These are phyloP conservation scores for Ensete ventricosum DNA, from an alignment of 176 grass and related monocot genomes.

Conservation along the genomic window DNA sequence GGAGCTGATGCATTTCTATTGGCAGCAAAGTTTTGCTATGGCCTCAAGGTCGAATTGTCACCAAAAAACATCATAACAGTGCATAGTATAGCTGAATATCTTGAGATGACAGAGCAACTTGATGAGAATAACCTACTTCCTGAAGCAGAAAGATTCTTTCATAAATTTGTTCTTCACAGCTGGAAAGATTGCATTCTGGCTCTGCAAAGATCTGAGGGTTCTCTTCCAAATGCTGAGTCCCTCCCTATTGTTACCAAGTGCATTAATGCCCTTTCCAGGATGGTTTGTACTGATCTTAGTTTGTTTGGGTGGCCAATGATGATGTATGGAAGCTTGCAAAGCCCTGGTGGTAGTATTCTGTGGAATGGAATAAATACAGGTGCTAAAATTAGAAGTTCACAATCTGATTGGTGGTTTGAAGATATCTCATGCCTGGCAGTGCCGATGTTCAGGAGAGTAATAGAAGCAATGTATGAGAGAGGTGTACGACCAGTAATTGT, in stretches of 20 bases:
- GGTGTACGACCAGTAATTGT: slow-evolving; percentile 7
- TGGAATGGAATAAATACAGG: slow-evolving; percentile 19
- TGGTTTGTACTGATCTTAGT: slow-evolving; percentile 16
- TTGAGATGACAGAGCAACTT: slow-evolving; percentile 15
- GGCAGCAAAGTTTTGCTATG: slow-evolving; percentile 14
- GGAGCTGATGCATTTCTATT: slow-evolving; percentile 10
- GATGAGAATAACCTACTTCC: slow-evolving; percentile 12
- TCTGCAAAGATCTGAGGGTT: slow-evolving; percentile 2
- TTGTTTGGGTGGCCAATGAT: slow-evolving; percentile 23
- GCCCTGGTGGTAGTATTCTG: slow-evolving; percentile 15
- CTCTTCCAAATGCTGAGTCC: slow-evolving; percentile 2
- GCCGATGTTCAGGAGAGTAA: slow-evolving; percentile 7
- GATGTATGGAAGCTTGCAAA: slow-evolving; percentile 21
- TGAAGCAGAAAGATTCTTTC: slow-evolving; percentile 10
- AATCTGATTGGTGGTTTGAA: slow-evolving; percentile 18
- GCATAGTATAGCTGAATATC: slow-evolving; percentile 9
- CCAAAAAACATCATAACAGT: slow-evolving; percentile 17
- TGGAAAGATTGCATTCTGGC: slow-evolving; percentile 18
- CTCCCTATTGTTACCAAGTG: slow-evolving; percentile 8
- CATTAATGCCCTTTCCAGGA: slow-evolving; percentile 7
- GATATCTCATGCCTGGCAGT: slow-evolving; percentile 10
- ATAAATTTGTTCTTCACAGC: slow-evolving; percentile 11
- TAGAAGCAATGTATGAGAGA: slow-evolving; percentile 9
- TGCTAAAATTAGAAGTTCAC: slow-evolving; percentile 14
- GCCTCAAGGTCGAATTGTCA: slow-evolving; percentile 5